Conservation (phyloP, 306 rosid genomes). For the Cicer pinnatifidum region DNA sequence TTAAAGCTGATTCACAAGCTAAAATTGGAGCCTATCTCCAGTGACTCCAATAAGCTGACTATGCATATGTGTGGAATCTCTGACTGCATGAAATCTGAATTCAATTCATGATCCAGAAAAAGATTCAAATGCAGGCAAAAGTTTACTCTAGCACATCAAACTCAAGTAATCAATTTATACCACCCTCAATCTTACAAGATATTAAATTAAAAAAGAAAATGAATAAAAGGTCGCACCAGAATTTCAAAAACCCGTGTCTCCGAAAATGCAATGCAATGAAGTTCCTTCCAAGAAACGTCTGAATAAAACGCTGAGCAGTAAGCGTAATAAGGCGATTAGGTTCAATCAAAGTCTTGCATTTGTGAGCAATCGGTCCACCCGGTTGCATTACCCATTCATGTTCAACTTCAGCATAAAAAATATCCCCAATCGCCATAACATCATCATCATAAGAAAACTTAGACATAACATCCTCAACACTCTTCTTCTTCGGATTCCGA, state of each 20-base stretch:
- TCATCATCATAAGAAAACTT: constrained; percentile 70
- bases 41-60: background rate
- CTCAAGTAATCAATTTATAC: constrained; percentile 26
- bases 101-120: background rate
- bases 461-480: constrained; percentile 67
- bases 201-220: constrained; percentile 26
- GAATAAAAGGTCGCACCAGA: constrained; percentile 65
- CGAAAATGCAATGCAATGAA: constrained; percentile 88
- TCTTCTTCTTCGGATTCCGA: constrained; percentile 66
- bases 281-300: constrained; percentile 88
- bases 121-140: constrained; percentile 29
- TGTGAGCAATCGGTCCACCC: constrained; percentile 88
- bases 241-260: constrained; percentile 91
- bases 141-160: constrained; percentile 23
- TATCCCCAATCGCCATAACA: constrained; percentile 93
- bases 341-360: constrained; percentile 84
- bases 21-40: background rate
- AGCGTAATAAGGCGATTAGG: constrained; percentile 77
- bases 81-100: background rate
- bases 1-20: background rate
- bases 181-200: background rate
- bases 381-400: constrained; percentile 90
- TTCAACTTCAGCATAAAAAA: constrained; percentile 82
- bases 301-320: constrained; percentile 95
- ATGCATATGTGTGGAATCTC: background rate